These are phyloP conservation scores for Dillenia turbinata DNA, from an alignment of 164 flowering plant genomes.

Conservation along the genomic window DNA sequence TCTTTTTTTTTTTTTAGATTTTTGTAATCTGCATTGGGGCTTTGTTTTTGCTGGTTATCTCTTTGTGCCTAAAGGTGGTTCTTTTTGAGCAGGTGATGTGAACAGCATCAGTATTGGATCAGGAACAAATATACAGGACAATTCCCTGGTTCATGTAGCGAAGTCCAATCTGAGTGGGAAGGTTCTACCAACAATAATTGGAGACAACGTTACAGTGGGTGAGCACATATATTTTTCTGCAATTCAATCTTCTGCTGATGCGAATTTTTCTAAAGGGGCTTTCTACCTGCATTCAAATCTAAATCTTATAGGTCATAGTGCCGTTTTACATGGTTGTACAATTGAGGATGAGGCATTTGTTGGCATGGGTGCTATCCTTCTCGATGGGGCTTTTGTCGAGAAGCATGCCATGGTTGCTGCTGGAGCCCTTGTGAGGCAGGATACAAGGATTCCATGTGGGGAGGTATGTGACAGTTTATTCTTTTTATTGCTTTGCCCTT, in stretches of 20 bases:
- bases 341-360: conserved; percentile 92
- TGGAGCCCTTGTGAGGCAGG: conserved; percentile 92
- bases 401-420: conserved; percentile 95
- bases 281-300: conserved; percentile 7
- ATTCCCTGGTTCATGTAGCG: conserved; percentile 94
- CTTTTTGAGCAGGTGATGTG: conserved; percentile 63
- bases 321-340: conserved; percentile 89
- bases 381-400: conserved; percentile 88
- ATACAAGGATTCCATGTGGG: conserved; percentile 75
- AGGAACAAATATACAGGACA: conserved; percentile 92
- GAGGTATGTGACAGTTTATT: conserved; percentile 46
- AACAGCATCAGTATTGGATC: conserved; percentile 85
- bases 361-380: conserved; percentile 91
- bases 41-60: too few relatives aligned
- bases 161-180: conserved; percentile 91
- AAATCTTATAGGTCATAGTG: conserved; percentile 74
- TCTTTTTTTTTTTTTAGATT: too few relatives aligned
- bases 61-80: too few relatives aligned
- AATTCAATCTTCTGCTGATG: background rate
- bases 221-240: conserved; percentile 20
- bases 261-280: too few relatives aligned
- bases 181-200: conserved; percentile 85
- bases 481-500: too few relatives aligned
- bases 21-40: too few relatives aligned
- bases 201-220: conserved; percentile 95